These are phyloP conservation scores for Pythium sukuiense DNA, from an alignment of 352 stramenopile genomes.

Conservation along the genomic window DNA sequence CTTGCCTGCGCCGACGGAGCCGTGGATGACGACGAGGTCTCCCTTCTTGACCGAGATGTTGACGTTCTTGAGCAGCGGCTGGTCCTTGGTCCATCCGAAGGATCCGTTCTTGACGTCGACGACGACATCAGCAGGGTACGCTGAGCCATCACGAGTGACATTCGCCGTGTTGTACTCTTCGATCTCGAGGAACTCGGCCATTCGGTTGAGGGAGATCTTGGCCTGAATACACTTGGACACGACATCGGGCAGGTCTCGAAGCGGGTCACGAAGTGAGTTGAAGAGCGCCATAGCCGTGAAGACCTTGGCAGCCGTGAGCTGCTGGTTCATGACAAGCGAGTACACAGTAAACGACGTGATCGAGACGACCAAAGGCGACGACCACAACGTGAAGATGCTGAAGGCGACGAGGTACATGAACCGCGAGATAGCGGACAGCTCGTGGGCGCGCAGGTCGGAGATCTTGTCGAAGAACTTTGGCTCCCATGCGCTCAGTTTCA, in stretches of 20 bases:
- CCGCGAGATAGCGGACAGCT: neutral
- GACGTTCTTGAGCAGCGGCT: slow-evolving; percentile 34
- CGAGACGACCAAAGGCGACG: slow-evolving; percentile 30
- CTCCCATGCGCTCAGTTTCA: slow-evolving; percentile 93
- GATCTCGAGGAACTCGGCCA: slow-evolving; percentile 26
- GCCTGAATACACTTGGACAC: slow-evolving; percentile 27
- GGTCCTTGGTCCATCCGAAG: slow-evolving; percentile 37
- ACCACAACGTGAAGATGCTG: slow-evolving; percentile 28
- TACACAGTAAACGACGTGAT: slow-evolving; percentile 36
- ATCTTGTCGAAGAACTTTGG: slow-evolving; percentile 72
- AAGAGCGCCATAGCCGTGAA: slow-evolving; percentile 37
- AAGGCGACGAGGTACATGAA: slow-evolving; percentile 7
- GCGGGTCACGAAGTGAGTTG: slow-evolving; percentile 26
- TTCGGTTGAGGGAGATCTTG: slow-evolving; percentile 28
- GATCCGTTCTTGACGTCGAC: slow-evolving; percentile 34
- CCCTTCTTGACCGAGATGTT: slow-evolving; percentile 43
- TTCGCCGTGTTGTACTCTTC: slow-evolving; percentile 31
- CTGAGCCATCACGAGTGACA: slow-evolving; percentile 18
- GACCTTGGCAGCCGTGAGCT: slow-evolving; percentile 35
- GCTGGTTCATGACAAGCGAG: slow-evolving; percentile 29
- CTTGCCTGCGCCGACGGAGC: slow-evolving; percentile 54
- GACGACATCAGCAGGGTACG: slow-evolving; percentile 14
- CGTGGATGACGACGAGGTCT: slow-evolving; percentile 55
- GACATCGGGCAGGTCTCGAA: slow-evolving; percentile 22
- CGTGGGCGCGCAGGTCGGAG: slow-evolving; percentile 2